Base-by-base conservation (phyloP, 1,284 basidiomycete genomes). In the Austroboletus niveus region DNA sequence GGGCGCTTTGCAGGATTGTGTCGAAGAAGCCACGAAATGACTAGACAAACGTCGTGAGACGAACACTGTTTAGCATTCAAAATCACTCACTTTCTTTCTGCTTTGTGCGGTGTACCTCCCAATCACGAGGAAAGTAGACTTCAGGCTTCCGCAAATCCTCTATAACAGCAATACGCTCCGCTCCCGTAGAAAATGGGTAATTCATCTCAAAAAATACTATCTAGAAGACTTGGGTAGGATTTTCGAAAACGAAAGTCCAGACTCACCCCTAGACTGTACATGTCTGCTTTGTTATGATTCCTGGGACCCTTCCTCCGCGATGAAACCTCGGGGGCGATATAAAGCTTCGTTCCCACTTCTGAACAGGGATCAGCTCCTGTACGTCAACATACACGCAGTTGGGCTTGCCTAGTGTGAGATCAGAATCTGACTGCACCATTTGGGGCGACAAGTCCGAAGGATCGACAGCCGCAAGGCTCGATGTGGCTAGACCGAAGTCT, bases 141-240 rank as follows among this genome's bases (percentile, higher is more conserved):
- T 78, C 73, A 0, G 85, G 84, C 56, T 82, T 84, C 11, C 94
- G 76, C 34, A 97, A 68, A 45, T 86, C 84, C 56, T 89, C 87
- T 7, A 98, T 79, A 15, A 95, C 90, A 4, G 81, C 81, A 42
- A 92, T 89, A 14, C 95, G 84, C 66, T 98, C 95, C 49, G 92
- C 82, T 3, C 84, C 86, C 0, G 95, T 98, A n/a, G 80, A 77
- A 72, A 97, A 96, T 20, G 69, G 62, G 74, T 89, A 93, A 66
- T 94, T 94, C 94, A 98, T 97, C 74, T 98, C 95, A 64, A 98
- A 98, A 71, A 98, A 96, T 29, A 98, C 94, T 61, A 98, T 87
- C 87, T 92, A 45, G 8, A 42, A 41, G 39, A 53, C 41, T 20
- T 53, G 15, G 22, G 17, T 49, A 30, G 36, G 10, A 5, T 8